Base-by-base conservation (phyloP, 31 red algal genomes). In the Odonthalia washingtoniensis region DNA sequence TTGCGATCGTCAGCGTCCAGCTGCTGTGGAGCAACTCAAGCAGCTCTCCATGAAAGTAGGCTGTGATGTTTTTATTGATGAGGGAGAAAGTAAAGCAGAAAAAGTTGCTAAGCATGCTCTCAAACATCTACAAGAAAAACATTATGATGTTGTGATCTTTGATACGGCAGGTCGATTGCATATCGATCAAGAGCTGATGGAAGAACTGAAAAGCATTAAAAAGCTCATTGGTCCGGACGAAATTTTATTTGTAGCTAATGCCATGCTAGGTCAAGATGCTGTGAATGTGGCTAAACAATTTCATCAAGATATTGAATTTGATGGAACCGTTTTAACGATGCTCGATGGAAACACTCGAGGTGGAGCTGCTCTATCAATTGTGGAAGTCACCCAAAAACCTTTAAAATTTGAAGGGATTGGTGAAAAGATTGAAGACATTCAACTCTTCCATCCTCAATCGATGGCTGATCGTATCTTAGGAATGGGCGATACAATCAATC, bases 251-350 rank as follows among this genome's bases (percentile, higher is more conserved):
- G 92, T 94, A n/a, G 74, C 92, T 32, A 89, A 94, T 87, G 78
- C 88, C 18, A 94, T 94, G 92, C 86, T 78, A 32, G 92, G 92
- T 28, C 92, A 94, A 65, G 89, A 94, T 77, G 89, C 92, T 17
- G 89, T 89, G 3, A 74, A 91, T 81, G 67, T 75, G 21, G 81
- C 92, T 41, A 70, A 68, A 43, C 30, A 16, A 5, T 94, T 94
- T 76, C 45, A 90, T 69, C 80, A 87, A 40, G 26, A 27, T 2
- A 67, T 94, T 39, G 52, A 70, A 37, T 37, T 87, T 33, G 63
- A n/a, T 70, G 92, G 92, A 46, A 44, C 82, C 18, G 61, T 94
- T 34, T 41, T 94, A 33, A 92, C 92, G 18, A 94, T 92, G 44
- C 39, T 92, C 33, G 92, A 94, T 84, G 89, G 92, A 64, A 89